These are phyloP conservation scores for Hyphopichia pseudoburtonii DNA, from an alignment of 1,139 yeast species.

Conservation along the genomic window DNA sequence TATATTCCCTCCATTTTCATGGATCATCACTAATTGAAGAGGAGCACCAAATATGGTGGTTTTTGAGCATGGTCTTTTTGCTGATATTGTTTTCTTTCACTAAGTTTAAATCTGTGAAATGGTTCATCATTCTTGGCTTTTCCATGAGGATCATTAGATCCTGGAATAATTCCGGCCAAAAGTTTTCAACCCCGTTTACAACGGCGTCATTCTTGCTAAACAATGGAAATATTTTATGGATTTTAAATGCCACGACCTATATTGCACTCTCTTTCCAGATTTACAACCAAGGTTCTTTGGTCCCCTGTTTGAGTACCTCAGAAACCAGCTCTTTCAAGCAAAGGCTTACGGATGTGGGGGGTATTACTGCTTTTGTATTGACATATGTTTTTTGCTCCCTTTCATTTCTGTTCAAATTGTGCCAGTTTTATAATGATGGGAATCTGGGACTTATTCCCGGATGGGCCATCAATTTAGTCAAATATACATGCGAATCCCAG, in stretches of 20 bases:
- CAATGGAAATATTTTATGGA: constrained; percentile 47
- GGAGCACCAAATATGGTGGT: constrained; percentile 97
- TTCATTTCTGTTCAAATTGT: constrained; percentile 57
- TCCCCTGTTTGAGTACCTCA: constrained; percentile 11
- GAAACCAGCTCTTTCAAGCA: constrained; percentile 5
- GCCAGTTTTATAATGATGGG: constrained; percentile 57
- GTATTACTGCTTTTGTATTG: constrained; percentile 34
- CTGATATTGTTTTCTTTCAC: constrained; percentile 13
- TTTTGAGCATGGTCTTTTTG: constrained; percentile 46
- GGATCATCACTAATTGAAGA: constrained; percentile 96
- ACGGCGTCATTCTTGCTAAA: constrained; percentile 47
- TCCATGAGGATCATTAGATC: constrained; percentile 66
- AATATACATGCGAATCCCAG: constrained; percentile 24
- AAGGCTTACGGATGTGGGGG: constrained; percentile 21
- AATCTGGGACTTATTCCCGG: constrained; percentile 39
- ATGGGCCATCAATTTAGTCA: constrained; percentile 28
- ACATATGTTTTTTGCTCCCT: constrained; percentile 39
- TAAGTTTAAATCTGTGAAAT: constrained; percentile 10
- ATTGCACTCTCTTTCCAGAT: constrained; percentile 19
- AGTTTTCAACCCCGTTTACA: constrained; percentile 49
- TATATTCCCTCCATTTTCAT: constrained; percentile 63
- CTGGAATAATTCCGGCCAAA: constrained; percentile 93
- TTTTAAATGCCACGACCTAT: constrained; percentile 43
- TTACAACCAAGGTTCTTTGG: constrained; percentile 29
- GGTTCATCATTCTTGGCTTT: constrained; percentile 31